A percentile compares a stretch with the other conserved stretches of the same genome.
phyloP scores from a whole-genome alignment of 371 early-diverging fungal species.

The Mucor circinelloides region DNA sequence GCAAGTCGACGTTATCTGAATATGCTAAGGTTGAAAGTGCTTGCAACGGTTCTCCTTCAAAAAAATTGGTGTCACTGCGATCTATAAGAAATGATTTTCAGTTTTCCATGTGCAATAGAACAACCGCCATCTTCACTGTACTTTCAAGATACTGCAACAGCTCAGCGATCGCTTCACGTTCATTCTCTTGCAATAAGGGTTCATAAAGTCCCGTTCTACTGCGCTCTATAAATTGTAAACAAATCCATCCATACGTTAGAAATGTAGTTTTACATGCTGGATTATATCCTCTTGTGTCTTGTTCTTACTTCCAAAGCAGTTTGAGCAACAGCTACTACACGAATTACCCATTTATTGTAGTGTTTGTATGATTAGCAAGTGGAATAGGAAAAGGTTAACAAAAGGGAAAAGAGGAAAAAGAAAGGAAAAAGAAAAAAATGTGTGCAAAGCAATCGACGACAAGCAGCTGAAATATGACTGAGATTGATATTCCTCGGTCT shows the following conservation, averaged over 20 bases:
- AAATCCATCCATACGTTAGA: neutral
- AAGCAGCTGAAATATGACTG: slow-evolving; percentile 1
- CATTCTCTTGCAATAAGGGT: slow-evolving; percentile 81
- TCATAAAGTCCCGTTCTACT: slow-evolving; percentile 64
- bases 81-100: slow-evolving; percentile 37
- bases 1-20: slow-evolving; percentile 85
- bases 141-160: slow-evolving; percentile 82
- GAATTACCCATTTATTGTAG: slow-evolving; percentile 16
- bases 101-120: neutral
- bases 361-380: neutral
- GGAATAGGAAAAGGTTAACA: neutral
- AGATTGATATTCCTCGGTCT: neutral
- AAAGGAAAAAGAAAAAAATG: neutral
- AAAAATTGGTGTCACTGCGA: slow-evolving; percentile 81
- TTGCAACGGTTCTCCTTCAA: slow-evolving; percentile 83
- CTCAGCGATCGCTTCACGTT: slow-evolving; percentile 84
- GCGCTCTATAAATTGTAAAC: slow-evolving; percentile 28
- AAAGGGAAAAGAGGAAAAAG: neutral
- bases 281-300: neutral
- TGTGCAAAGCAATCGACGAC: neutral
- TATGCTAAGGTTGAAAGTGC: slow-evolving; percentile 84
- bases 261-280: neutral
- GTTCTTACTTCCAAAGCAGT: slow-evolving; percentile 53
- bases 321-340: slow-evolving; percentile 41
- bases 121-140: slow-evolving; percentile 38